Base-by-base conservation (phyloP, 306 rosid genomes). In the Citrullus mucosospermus region DNA sequence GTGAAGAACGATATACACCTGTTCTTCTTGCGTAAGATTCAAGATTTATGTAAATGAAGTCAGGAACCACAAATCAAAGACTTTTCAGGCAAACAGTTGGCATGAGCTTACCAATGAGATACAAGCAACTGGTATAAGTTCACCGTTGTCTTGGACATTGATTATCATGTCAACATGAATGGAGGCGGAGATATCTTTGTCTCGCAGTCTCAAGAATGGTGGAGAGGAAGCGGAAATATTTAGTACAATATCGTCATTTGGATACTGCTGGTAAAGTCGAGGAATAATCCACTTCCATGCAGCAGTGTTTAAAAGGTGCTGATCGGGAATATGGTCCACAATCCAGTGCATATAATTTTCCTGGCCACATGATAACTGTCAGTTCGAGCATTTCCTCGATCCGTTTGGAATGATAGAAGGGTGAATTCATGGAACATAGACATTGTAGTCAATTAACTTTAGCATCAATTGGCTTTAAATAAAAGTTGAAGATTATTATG, bases 241-340 rank as follows among this genome's bases (percentile, higher is more conserved):
- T 54, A 94, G 86, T 63, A 83, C 80, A 86, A 94, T 90, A 82
- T 88, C 88, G 62, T 89, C 85, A 79, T 94, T 57, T 77, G 98
- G 98, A 84, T 92, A 94, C 50, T 50, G 76, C 82, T 79, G 85
- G 93, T 89, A 94, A 34, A 94, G 83, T 82, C 82, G 90, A 80
- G 98, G 98, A 85, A 92, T 60, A 80, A 92, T 68, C 83, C 85
- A 84, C 88, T 84, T 92, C 98, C 97, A 94, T 67, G 76, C 83
- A 6, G 91, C 82, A 60, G 97, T 92, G 85, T 90, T 92, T 85
- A 92, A 77, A 82, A 87, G 79, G 51, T 85, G 63, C 82, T 84
- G 93, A 78, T 86, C 84, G 2, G 96, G 88, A 73, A 82, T 67
- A 41, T 86, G 84, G 79, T 90, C 83, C 72, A 92, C 80, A 72